These are phyloP conservation scores for Kodamaea nitidulidarum DNA, from an alignment of 805 yeast genomes.

Conservation along the genomic window DNA sequence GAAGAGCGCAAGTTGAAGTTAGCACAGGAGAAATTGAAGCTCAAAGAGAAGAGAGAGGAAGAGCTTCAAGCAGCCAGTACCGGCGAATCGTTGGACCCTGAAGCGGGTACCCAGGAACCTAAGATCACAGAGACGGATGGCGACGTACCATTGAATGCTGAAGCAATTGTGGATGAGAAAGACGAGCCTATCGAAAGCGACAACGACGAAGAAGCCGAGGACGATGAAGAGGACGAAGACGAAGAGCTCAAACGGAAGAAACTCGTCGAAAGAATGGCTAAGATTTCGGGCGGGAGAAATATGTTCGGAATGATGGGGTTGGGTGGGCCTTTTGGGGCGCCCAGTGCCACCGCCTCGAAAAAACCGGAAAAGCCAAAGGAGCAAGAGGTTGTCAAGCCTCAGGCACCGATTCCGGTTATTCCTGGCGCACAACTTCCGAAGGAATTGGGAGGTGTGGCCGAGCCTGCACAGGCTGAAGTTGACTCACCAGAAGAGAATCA, in stretches of 20 bases:
- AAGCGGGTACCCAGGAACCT: too few relatives aligned
- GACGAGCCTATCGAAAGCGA: conserved; percentile 32
- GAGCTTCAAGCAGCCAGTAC: conserved; percentile 3
- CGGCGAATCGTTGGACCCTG: neutral
- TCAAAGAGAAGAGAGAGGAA: conserved; percentile 18
- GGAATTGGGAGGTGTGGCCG: neutral
- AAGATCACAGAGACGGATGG: too few relatives aligned
- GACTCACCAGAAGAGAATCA: too few relatives aligned
- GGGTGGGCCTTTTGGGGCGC: conserved; percentile 37
- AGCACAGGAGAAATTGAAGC: conserved; percentile 26
- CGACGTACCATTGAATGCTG: too few relatives aligned
- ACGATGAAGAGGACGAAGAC: conserved; percentile 61
- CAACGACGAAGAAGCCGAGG: conserved; percentile 41
- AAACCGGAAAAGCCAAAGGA: conserved; percentile 6
- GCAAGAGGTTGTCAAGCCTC: neutral
- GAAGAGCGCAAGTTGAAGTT: conserved; percentile 47
- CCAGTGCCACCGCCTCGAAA: conserved; percentile 9
- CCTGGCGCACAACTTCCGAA: conserved; percentile 6
- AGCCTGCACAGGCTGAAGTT: too few relatives aligned
- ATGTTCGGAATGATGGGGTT: conserved; percentile 71
- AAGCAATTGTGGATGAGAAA: conserved; percentile 4
- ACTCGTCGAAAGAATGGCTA: conserved; percentile 93
- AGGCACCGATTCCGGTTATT: conserved; percentile 1
- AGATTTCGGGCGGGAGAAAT: conserved; percentile 80
- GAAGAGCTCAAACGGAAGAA: conserved; percentile 74